Base-by-base conservation (phyloP, 2,329 filamentous ascomycete genomes). In the Microcyclospora pomicola region DNA sequence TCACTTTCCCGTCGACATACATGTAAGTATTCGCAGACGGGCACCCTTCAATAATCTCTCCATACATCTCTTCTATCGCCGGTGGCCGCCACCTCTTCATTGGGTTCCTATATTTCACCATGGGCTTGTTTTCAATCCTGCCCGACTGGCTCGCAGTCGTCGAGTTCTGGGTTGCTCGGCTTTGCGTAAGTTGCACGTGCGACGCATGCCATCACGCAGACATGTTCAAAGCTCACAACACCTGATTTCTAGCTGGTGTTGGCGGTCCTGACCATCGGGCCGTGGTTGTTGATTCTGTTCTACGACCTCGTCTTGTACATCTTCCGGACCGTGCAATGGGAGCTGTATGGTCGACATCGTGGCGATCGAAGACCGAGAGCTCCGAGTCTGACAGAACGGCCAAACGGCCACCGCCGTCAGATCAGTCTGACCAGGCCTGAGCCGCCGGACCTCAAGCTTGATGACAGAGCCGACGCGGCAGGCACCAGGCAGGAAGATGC, bases 71-170 rank as follows among this genome's bases (percentile, higher is more conserved):
- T 7, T 24, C 7, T 24, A 5, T 4, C 19, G 5, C 7, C 7
- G 19, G 19, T 24, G 7, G 19, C 7, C 19, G 19, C 7, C 4
- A 24, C 19, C 19, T 24, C 7, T 24, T n/a, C n/a, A n/a, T n/a
- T n/a, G n/a, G 19, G 4, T 24, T 24, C 19, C 19, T 24, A 7
- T 24, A 24, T 7, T 7, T 24, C 41, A 40, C 27, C 15, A 81
- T 81, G 77, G 69, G 71, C 33, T 70, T 73, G 65, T 74, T 76
- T 46, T 80, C 77, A 2, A 69, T 82, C 41, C 67, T 82, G 27
- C 77, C 77, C 1, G 62, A 68, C 13, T 63, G 68, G 40, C 63
- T 79, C 38, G 67, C 63, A 31, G 62, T 64, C 30, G 54, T 80
- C 37, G 77, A 82, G 54, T 69, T 66, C 36, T 80, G 75, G 75